These are phyloP conservation scores for Boletus insuetus DNA, from an alignment of 768 basidiomycete genomes.

Conservation along the genomic window DNA sequence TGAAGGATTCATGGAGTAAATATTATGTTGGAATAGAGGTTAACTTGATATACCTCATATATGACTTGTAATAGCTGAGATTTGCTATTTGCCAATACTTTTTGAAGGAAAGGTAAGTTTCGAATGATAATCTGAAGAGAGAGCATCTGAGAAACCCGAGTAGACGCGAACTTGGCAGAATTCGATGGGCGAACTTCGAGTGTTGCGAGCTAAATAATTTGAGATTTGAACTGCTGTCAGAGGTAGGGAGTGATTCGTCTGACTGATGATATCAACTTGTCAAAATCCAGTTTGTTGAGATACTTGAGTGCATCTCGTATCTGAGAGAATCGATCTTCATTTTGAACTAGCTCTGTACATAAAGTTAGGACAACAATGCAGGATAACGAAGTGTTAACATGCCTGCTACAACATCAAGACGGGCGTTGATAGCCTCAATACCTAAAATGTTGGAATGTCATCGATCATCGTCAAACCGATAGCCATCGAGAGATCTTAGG, in stretches of 20 bases:
- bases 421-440: slow-evolving; percentile 63
- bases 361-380: slow-evolving; percentile 1
- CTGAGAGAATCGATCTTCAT: slow-evolving; percentile 70
- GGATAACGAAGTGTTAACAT: not conserved
- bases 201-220: slow-evolving; percentile 53
- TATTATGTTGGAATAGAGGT: not conserved
- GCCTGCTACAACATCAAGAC: slow-evolving; percentile 89
- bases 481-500: not conserved
- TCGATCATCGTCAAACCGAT: not conserved
- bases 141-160: slow-evolving; percentile 76
- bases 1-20: slow-evolving; percentile 22
- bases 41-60: slow-evolving; percentile 43
- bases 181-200: slow-evolving; percentile 55
- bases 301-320: slow-evolving; percentile 66
- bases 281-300: slow-evolving; percentile 81
- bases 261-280: slow-evolving; percentile 78
- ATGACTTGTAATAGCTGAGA: slow-evolving; percentile 64
- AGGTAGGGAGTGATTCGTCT: slow-evolving; percentile 6
- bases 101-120: slow-evolving; percentile 59
- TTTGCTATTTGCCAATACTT: slow-evolving; percentile 55
- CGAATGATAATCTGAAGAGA: slow-evolving; percentile 71
- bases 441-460: slow-evolving; percentile 1
- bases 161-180: slow-evolving; percentile 61
- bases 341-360: slow-evolving; percentile 64
- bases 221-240: not conserved